Evolutionary conservation across 768 basidiomycete species (phyloP).

Genomic region (Naematelia encephala): DNA sequence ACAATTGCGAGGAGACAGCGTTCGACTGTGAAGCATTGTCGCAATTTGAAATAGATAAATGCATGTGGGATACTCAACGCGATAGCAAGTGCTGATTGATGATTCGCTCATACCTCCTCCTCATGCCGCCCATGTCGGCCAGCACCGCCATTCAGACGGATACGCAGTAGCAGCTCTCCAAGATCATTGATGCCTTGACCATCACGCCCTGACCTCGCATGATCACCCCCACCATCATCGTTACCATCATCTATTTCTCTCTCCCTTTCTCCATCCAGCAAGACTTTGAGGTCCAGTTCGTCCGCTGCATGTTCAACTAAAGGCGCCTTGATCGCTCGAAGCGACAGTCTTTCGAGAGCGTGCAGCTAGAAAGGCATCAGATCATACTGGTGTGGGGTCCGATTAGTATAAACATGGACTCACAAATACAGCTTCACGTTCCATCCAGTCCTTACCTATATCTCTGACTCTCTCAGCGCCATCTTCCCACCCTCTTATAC

Average conservation of each 20-base stretch:
- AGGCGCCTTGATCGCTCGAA: conserved; percentile 11
- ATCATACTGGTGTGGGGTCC: not conserved
- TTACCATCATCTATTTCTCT: no score
- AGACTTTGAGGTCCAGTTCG: conserved; percentile 22
- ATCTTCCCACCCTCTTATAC: conserved; percentile 11
- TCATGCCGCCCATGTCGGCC: not conserved
- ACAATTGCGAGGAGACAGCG: no score
- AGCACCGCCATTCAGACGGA: conserved; percentile 9
- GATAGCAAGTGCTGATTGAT: no score
- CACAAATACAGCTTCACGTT: conserved; percentile 37
- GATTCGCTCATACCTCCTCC: not conserved
- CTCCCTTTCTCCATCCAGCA: conserved; percentile 18
- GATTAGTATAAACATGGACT: conserved; percentile 7
- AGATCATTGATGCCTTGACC: conserved; percentile 15
- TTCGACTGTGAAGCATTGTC: no score
- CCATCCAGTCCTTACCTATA: conserved; percentile 28
- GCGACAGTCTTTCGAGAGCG: conserved; percentile 32
- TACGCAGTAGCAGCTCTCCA: conserved; percentile 25
- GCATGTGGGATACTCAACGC: no score
- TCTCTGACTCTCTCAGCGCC: conserved; percentile 17
- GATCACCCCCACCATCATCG: conserved; percentile 5
- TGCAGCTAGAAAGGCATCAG: conserved; percentile 17
- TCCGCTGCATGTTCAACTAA: conserved; percentile 1
- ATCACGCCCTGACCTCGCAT: not conserved
- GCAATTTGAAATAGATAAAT: no score